These are phyloP conservation scores for Mycena vulgaris DNA, from an alignment of 768 basidiomycete species.

Conservation along the genomic window DNA sequence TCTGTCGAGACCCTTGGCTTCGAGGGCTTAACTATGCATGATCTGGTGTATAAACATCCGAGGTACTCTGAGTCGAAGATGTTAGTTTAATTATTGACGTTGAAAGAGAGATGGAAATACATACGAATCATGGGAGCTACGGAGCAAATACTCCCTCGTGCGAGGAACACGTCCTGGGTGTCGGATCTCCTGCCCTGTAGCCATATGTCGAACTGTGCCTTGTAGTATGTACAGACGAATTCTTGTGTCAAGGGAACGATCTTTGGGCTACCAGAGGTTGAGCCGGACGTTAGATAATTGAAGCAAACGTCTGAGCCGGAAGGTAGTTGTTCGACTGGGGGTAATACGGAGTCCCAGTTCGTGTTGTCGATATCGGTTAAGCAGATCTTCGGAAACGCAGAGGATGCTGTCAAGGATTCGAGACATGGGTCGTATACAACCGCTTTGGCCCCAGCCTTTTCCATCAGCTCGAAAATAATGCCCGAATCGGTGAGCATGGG, in stretches of 20 bases:
- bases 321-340: slow-evolving; percentile 13
- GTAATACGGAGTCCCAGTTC: slow-evolving; percentile 7
- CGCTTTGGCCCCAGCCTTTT: slow-evolving; percentile 17
- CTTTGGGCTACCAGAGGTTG: slow-evolving; percentile 21
- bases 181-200: slow-evolving; percentile 5
- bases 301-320: slow-evolving; percentile 18
- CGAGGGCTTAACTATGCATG: slow-evolving; percentile 17
- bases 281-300: slow-evolving; percentile 20
- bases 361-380: slow-evolving; percentile 11
- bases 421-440: slow-evolving; percentile 23
- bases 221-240: slow-evolving; percentile 11
- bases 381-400: slow-evolving; percentile 12
- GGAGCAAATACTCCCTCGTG: slow-evolving; percentile 20
- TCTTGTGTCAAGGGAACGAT: slow-evolving; percentile 22
- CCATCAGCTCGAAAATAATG: slow-evolving; percentile 16
- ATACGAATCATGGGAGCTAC: slow-evolving; percentile 20
- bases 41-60: slow-evolving; percentile 24
- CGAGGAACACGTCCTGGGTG: slow-evolving; percentile 10
- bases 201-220: slow-evolving; percentile 17
- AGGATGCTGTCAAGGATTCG: slow-evolving; percentile 1
- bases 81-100: background rate
- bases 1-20: slow-evolving; percentile 16
- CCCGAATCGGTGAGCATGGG: slow-evolving; percentile 7
- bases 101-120: slow-evolving; percentile 3
- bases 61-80: slow-evolving; percentile 10